Evolutionary conservation across 164 flowering plant genomes (phyloP), one percentile per base, ranked within the genome.

Genomic region (Vitis rupestris): DNA sequence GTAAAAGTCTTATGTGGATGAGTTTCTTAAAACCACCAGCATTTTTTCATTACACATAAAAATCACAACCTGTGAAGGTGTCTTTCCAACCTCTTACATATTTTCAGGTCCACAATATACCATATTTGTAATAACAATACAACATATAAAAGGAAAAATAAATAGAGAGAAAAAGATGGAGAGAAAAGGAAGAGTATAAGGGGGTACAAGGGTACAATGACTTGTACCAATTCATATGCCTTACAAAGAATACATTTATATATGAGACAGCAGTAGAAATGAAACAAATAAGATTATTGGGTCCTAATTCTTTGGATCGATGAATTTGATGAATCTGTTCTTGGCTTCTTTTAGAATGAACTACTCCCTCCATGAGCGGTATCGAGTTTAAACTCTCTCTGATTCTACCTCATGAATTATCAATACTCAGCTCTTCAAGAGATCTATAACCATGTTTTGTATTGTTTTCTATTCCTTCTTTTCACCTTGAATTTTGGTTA

Each of bases 211-310:
- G 44, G 6, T 37, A 6, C 7, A 37, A 37, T 37, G 44, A 37
- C 7, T 37, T 37, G 44, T 37, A 37, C 44, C 6, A 37, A 37
- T 37, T 3, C 7, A 37, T 37, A 6, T 37, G 44, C 44, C 53
- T 62, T 64, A 52, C 51, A 70, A 77, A 77, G 68, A 78, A 74
- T 71, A 68, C 47, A 68, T 27, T 15, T 72, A 72, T 71, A 64
- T 13, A 60, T 13, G 8, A 54, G 9, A 37, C 11, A 7, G 12
- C 3, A 15, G 52, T 74, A 69, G 50, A 53, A 59, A 51, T 52
- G 64, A 63, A 66, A 50, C 56, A 66, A 66, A 67, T 60, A 31
- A 17, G 50, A 68, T 71, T 77, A 77, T 77, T 73, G 59, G 27
- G 23, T 13, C 61, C 61, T 66, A 66, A 64, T 31, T 53, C 61